These are phyloP conservation scores for Epichloe bromicola DNA, from an alignment of 2,329 filamentous ascomycete species.

Conservation along the genomic window DNA sequence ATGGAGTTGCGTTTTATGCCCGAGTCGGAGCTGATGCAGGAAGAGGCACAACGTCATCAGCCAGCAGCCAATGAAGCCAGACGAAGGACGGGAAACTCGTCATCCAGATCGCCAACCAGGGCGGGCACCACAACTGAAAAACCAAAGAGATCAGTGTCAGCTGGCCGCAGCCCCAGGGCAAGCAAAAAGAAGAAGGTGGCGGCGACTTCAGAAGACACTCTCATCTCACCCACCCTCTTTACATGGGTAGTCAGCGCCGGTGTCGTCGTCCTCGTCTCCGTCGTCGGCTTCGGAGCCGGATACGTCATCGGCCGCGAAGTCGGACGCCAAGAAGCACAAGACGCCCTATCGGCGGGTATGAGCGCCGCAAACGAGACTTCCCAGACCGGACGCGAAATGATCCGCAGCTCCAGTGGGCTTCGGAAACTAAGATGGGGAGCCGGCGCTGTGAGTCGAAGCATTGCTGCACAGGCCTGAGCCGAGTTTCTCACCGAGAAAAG, in stretches of 20 bases:
- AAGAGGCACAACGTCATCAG: constrained; percentile 11
- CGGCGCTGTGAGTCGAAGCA: constrained; percentile 36
- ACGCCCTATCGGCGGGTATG: constrained; percentile 32
- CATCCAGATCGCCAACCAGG: constrained; percentile 17
- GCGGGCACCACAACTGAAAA: constrained; percentile 25
- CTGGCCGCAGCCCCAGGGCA: constrained; percentile 29
- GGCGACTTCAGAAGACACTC: constrained; percentile 21
- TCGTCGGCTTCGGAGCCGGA: constrained; percentile 56
- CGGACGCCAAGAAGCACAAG: constrained; percentile 47
- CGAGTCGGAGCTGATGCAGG: constrained; percentile 44
- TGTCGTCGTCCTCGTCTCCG: constrained; percentile 53
- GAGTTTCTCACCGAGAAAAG: background rate
- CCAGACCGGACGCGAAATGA: constrained; percentile 40
- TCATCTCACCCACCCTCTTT: constrained; percentile 46
- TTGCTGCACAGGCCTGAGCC: constrained; percentile 27
- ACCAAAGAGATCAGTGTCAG: constrained; percentile 34
- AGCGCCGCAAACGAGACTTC: constrained; percentile 31
- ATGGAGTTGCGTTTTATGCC: constrained; percentile 47
- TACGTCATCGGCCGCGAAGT: constrained; percentile 57
- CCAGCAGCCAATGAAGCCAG: constrained; percentile 12
- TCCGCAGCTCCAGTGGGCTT: constrained; percentile 38
- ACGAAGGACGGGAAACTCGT: constrained; percentile 14
- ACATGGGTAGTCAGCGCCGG: constrained; percentile 55
- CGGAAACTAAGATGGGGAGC: constrained; percentile 41
- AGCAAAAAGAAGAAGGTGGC: constrained; percentile 49